Conservation (phyloP, 2,329 filamentous ascomycete species). For the Beauveria rudraprayagi region DNA sequence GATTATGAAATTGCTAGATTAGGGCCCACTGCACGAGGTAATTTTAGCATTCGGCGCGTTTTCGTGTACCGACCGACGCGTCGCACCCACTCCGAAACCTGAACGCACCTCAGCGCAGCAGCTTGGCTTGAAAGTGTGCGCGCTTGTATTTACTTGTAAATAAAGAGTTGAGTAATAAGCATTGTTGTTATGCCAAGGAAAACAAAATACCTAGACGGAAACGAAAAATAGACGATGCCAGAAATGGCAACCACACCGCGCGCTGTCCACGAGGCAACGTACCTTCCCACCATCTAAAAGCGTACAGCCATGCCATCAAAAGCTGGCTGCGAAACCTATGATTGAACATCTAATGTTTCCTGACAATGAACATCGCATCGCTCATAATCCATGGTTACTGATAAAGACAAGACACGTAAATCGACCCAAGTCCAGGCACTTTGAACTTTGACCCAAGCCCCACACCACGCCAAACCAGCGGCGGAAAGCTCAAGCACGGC, state of each 20-base stretch:
- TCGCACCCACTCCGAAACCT: not conserved
- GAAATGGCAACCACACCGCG: no score
- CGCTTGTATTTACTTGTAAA: no score
- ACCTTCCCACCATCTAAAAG: not conserved
- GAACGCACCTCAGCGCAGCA: not conserved
- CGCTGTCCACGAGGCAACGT: no score
- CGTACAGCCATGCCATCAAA: not conserved
- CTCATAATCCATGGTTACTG: not conserved
- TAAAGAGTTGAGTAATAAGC: no score
- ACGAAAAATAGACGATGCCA: no score
- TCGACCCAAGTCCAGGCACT: not conserved
- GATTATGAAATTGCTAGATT: not conserved
- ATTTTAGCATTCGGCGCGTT: conserved; percentile 6
- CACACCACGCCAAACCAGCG: not conserved
- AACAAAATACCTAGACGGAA: no score
- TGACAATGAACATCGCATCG: not conserved
- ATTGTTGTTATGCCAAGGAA: no score
- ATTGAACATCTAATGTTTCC: no score
- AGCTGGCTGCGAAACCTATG: not conserved
- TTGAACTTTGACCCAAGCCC: not conserved
- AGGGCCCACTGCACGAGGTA: not conserved
- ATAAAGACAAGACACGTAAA: no score
- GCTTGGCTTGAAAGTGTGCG: not conserved
- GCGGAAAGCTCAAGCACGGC: not conserved
- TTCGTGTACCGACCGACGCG: not conserved